Evolutionary conservation across 2,329 filamentous ascomycete genomes (phyloP), one percentile per base, ranked within the genome.

Genomic region (Aspergillus niger): DNA sequence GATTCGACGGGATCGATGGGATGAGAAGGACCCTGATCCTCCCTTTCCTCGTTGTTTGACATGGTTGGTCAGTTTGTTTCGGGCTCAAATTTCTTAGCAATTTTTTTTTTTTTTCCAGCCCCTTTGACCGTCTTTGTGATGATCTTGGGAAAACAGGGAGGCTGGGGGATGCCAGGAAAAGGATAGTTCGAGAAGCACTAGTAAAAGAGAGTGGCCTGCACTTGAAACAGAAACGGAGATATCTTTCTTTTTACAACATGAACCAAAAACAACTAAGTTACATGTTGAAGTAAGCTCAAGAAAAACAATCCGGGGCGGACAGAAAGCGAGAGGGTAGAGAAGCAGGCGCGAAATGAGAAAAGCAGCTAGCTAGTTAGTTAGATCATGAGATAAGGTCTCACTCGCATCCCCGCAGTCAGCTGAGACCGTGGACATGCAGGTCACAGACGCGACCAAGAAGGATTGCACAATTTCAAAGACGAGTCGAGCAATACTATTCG

Each of bases 371-470:
- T 44, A 50, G 17, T 47, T 57, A 41, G 53, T 44, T 56, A 60
- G 60, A 65, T 66, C 65, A 66, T 64, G 60, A 61, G 64, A 66
- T 67, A 63, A 62, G 60, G 56, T 38, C 49, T 51, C 32, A 36
- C 32, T 36, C 53, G 53, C 53, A 58, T 61, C 63, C 60, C 65
- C 62, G 64, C 64, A 64, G 64, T 67, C 65, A 63, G 62, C 60
- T 64, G 65, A 63, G 57, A 60, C 56, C 50, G 17, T 44, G n/a
- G 53, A 22, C 26, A 26, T 52, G 49, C 49, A 57, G 55, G 53
- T 57, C 52, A 60, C 49, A 47, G 50, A 41, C 41, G 26, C 50
- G 39, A 36, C 39, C 57, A 47, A 39, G 22, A 53, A 20, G 32
- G 8, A 26, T 11, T 8, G 32, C 10, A 48, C 17, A 20, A 52